phyloP scores from a whole-genome alignment of 2,329 filamentous ascomycete genomes.

The Pyricularia sp. region DNA sequence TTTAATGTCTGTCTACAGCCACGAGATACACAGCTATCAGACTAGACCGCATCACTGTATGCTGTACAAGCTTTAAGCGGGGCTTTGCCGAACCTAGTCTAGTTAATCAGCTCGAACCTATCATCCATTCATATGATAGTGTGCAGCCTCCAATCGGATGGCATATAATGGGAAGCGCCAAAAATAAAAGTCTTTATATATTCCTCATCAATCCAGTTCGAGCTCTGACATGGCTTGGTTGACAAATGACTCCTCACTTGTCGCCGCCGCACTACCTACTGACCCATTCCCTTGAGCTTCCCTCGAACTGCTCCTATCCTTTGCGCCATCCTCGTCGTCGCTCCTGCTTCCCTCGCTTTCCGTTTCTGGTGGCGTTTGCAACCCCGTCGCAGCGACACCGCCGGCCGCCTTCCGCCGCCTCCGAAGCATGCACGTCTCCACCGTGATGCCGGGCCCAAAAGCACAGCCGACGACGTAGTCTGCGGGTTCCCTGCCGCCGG shows the following conservation, averaged over 20 bases:
- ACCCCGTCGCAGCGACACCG: constrained; percentile 17
- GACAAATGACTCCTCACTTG: not conserved
- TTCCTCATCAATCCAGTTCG: not conserved
- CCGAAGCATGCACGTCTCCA: constrained; percentile 61
- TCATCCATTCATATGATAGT: not conserved
- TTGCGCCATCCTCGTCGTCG: constrained; percentile 22
- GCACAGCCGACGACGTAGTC: constrained; percentile 59
- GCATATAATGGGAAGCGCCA: too few species aligned
- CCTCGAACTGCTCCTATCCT: not conserved
- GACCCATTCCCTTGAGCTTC: not conserved
- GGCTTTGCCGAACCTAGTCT: not conserved
- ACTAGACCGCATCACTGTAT: too few species aligned
- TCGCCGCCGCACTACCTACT: not conserved
- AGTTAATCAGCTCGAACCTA: not conserved
- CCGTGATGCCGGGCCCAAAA: constrained; percentile 59
- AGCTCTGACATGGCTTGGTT: not conserved
- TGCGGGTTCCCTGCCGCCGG: constrained; percentile 32
- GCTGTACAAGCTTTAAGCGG: not conserved
- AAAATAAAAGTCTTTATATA: not conserved
- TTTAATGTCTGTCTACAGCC: not conserved
- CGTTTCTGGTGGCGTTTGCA: constrained; percentile 45
- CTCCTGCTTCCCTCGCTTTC: constrained; percentile 38
- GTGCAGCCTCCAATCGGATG: not conserved
- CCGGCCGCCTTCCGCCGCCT: constrained; percentile 25
- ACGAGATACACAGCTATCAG: not conserved